Evolutionary conservation across 2,329 filamentous ascomycete genomes (phyloP), one percentile per base, ranked within the genome.

Genomic region (Claviceps pazoutovae): DNA sequence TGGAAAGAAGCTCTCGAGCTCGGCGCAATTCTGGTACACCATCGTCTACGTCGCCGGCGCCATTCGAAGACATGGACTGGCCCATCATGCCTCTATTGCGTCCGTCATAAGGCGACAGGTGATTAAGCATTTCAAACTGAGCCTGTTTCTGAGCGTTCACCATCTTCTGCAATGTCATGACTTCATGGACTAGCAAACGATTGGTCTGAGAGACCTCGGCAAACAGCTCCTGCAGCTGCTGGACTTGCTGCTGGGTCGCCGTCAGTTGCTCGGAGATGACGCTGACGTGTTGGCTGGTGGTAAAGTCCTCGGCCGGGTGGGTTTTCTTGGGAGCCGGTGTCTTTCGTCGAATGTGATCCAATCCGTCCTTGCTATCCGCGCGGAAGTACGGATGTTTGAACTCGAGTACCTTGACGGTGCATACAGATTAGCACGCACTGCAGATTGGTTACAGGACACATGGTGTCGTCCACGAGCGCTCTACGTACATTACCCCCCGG

Each of bases 341-440:
- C 71, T 98, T 98, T 59, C 93, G 79, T 61, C 89, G 82, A 62
- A 98, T 98, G 59, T 96, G 97, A 63, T 98, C 93, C 47, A 98
- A 75, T 46, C 89, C 93, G 64, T 96, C 89, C 67, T 96, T 96
- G 69, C 91, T 94, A 68, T 96, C 91, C 57, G 86, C 84, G 60
- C 89, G 86, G 71, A 98, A 98, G 61, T 95, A 89, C 13, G 91
- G 91, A 63, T 98, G 93, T 65, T 93, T 95, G 66, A 98, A 98
- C 65, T 98, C 93, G 19, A 70, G 64, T 9, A 68, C 63, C 67
- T 69, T 84, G 14, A 34, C 30, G 8, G 23, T 14, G 23, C 30
- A n/a, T 14, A 50, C 16, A 44, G 14, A 49, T 56, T 54, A 57
- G 53, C 49, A 38, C 41, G 53, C 49, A 38, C 41, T 46, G 19